Base-by-base conservation (phyloP, 768 basidiomycete species). In the Lactarius quietus region DNA sequence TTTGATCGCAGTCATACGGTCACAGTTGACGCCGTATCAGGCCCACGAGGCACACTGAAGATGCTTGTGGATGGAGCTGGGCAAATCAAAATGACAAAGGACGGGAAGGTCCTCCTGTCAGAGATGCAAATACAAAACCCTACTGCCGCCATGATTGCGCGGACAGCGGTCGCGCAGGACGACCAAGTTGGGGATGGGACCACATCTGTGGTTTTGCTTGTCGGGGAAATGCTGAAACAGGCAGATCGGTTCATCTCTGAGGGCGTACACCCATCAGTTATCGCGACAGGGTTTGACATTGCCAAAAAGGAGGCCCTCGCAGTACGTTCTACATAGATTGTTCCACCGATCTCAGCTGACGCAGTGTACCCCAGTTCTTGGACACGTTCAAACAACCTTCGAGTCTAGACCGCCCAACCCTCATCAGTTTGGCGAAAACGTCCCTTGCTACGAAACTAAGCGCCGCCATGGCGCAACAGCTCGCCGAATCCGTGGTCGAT, bases 81-180 rank as follows among this genome's bases (percentile, higher is more conserved):
- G 12, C 92, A 95, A 79, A 95, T 99, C 77, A 99, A 98, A 84
- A 95, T 99, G 92, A 98, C 97, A 69, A 99, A 98, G 82, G 97
- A 98, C 73, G 97, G 97, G 68, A 99, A 99, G 80, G 96, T 98
- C 48, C 79, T 99, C 62, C 82, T 99, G 64, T 96, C 95, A 48
- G 97, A 99, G 80, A 99, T 99, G 97, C 97, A 98, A 80, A 99
- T 99, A 71, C 91, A 93, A 78, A 98, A 99, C 76, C 97, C 97
- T 35, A 98, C 97, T 3, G 97, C 97, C 20, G 95, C 97, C 36
- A 96, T 99, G 93, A 94, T 99, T 73, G 97, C 97, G 54, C 87
- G 95, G 59, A 98, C 97, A 51, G 97, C 97, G 17, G 96, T 98
- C 28, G 96, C 97, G 3, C 97, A 98, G 75, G 97, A 99, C 71